Evolutionary conservation across 495 filamentous ascomycete species (phyloP), one percentile per base, ranked within the genome.

Genomic region (Symbiotaphrina buchneri): DNA sequence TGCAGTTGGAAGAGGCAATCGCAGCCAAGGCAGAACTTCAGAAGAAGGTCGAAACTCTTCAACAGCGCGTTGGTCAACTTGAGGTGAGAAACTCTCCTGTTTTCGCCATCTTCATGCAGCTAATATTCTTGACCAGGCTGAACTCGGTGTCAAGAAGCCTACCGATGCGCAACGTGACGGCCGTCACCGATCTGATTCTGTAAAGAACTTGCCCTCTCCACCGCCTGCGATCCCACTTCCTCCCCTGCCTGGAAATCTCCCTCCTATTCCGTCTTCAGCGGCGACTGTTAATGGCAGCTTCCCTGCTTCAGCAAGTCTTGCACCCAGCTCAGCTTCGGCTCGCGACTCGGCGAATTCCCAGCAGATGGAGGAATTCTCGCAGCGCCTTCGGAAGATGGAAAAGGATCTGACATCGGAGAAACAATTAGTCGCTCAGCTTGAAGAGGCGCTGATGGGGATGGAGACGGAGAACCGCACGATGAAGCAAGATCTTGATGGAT

Each of bases 391-490:
- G 28, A 85, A 83, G 16, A 92, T 97, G 39, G 87, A 95, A 58
- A 93, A 93, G 58, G 83, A 95, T 46, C 66, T 97, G 19, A 75
- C 74, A 37, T 84, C 90, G 17, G 87, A 97, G 58, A 93, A 91
- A 48, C 85, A 95, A 45, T 71, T 97, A 17, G 95, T 85, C 4
- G 68, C 75, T 13, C 93, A 83, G 19, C 62, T 97, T 20, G 87
- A 97, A 47, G 85, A 95, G 53, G 90, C 87, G 16, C 63, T 97
- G 24, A 81, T 79, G 5, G 90, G 95, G 43, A 71, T 95, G 11
- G 87, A 97, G 51, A 56, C 64, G 29, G 78, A 85, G 40, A 75
- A 70, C 45, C 83, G 75, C 51, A 79, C 79, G 54, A 65, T 75
- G 52, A 90, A 84, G 59, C 47, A 52, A 10, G 87, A 97, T 46